Base-by-base conservation (phyloP, 805 yeast species). In the Kodamaea lidongshanica region DNA sequence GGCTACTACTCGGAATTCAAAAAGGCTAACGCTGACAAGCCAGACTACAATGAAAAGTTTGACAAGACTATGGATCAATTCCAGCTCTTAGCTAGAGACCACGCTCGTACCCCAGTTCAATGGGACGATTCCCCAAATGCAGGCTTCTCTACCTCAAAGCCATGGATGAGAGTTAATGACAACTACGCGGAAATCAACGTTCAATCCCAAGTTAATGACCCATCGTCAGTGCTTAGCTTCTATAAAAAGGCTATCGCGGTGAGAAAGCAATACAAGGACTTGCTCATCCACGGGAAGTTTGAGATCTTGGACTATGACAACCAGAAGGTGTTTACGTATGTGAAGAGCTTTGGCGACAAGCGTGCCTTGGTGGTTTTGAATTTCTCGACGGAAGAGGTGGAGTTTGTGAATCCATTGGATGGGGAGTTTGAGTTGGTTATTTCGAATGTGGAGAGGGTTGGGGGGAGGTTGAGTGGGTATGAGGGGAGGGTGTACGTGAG, bases 51-150 rank as follows among this genome's bases (percentile, higher is more conserved):
- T 15, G 37, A 48, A 24, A 34, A 45, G 31, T 33, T 49, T 28
- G 45, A 47, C 22, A 38, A 44, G 18, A 50, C 58, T 30, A 21
- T 58, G 48, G 56, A 58, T 25, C 48, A 41, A 17, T 46, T 67
- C 33, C 52, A 56, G 30, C 42, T 64, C 35, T 27, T 64, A n/a
- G 68, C 74, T 10, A 58, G 77, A 46, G 78, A 72, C 43, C 59
- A 72, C 44, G 65, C 73, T 8, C 63, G 79, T 49, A 59, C 75
- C 11, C 78, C 77, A 13, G 67, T 72, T 32, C 77, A 70, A 41
- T 72, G 78, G 78, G 61, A 60, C 38, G 48, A 46, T 32, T 39
- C 59, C 1, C 52, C 44, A 12, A 37, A 67, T 37, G 75, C 58
- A 22, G 77, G 77, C 0, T 72, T 72, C 50, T 53, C 73, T 12